Evolutionary conservation across 768 basidiomycete species (phyloP), one percentile per base, ranked within the genome.

Genomic region (Auricularia sp.): DNA sequence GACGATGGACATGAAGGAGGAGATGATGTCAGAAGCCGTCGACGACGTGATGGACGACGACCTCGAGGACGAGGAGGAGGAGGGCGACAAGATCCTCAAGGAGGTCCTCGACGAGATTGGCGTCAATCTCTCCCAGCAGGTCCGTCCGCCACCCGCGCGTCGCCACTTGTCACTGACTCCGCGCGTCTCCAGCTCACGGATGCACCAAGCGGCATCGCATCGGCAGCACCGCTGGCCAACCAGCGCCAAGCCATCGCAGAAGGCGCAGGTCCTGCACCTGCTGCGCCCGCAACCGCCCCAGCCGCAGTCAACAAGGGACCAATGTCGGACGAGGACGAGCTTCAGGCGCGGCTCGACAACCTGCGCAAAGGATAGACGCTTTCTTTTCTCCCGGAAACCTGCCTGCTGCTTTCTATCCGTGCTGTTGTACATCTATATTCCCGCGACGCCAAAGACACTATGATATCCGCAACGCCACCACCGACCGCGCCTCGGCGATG

Each of bases 1-100:
- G 3, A 93, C 88, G 77, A 99, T 99, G 97, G 97, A 99, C 77
- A 98, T 99, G 97, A 99, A 98, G 75, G 97, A 98, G 77, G 96
- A 97, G 75, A 98, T 98, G 92, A 99, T 98, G 97, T 92, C 91
- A 24, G 97, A 98, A 67, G 90, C 94, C 14, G 90, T 98, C 16
- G 97, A 98, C 76, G 96, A 98, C 70, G 95, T 90, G 61, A 96
- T 98, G 89, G 92, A 95, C 68, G 88, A 90, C 37, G 94, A 94
- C 14, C 77, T 76, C 36, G 95, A 95, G 71, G 96, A 96, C 62
- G 96, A 98, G 75, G 97, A 98, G 70, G 90, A 89, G 67, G 97
- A 98, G 72, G 87, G 94, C 14, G 95, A 98, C 73, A 90, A 91
- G 80, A 95, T 99, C 67, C 75, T 99, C 69, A 94, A 89, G 72